Percentiles rank a stretch among this genome's conserved stretches.
Conservation (phyloP, 2,329 filamentous ascomycete species). For the Botrytis medusae region DNA sequence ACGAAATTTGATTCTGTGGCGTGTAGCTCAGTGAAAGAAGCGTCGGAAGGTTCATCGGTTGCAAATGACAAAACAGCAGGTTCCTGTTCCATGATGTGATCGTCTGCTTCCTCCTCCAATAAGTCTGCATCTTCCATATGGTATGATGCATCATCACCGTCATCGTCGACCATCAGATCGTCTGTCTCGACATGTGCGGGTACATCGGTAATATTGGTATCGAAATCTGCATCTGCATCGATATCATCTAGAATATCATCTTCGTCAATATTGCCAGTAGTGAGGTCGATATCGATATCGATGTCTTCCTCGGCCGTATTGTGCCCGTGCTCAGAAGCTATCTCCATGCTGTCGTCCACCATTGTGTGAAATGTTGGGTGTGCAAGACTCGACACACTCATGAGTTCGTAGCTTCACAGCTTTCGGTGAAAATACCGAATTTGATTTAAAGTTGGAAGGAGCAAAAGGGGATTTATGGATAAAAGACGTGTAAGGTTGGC, state of each 20-base stretch:
- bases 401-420: conserved; percentile 2
- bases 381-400: conserved; percentile 20
- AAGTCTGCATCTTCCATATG: conserved; percentile 41
- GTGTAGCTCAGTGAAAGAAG: conserved; percentile 10
- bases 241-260: conserved; percentile 58
- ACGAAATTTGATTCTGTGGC: conserved; percentile 16
- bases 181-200: conserved; percentile 40
- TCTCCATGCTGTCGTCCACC: conserved; percentile 53
- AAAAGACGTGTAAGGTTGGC: not conserved
- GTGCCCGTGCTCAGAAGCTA: conserved; percentile 49
- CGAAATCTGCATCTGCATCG: conserved; percentile 39
- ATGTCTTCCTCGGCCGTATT: conserved; percentile 49
- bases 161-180: conserved; percentile 48
- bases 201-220: conserved; percentile 18
- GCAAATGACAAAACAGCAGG: conserved; percentile 26
- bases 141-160: conserved; percentile 42
- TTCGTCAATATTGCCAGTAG: conserved; percentile 48
- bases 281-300: conserved; percentile 59
- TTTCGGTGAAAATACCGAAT: not conserved
- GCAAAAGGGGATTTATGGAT: not conserved
- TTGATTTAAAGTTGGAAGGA: not conserved
- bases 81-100: conserved; percentile 32
- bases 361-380: conserved; percentile 27
- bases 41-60: conserved; percentile 1
- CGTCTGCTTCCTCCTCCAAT: conserved; percentile 30